Percentiles rank a stretch among this genome's conserved stretches.
Evolutionary conservation across 1,284 basidiomycete genomes (phyloP).

Genomic region (Flammula alnicola): DNA sequence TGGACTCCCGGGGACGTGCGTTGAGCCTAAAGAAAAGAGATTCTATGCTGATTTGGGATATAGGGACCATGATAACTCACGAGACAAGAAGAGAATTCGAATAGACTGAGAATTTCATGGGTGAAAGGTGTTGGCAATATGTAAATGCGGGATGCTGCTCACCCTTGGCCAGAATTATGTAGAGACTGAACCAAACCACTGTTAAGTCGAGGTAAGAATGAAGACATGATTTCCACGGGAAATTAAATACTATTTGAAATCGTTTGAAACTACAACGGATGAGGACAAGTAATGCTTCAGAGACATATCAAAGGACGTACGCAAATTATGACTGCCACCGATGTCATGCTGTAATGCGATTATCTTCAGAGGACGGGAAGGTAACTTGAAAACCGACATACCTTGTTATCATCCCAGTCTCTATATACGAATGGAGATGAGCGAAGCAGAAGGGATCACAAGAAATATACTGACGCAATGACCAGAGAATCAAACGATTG

Average conservation of each 20-base stretch:
- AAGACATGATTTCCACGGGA: neutral
- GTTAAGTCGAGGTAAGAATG: neutral
- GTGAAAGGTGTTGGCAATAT: no score
- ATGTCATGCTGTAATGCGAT: neutral
- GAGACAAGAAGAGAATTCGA: no score
- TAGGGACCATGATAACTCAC: no score
- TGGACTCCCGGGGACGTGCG: no score
- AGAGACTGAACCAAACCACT: neutral
- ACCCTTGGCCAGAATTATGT: neutral
- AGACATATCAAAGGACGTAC: neutral
- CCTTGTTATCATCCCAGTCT: neutral
- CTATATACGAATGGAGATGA: neutral
- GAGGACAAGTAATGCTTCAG: neutral
- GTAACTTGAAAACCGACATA: neutral
- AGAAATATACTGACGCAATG: neutral
- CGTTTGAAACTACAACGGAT: neutral
- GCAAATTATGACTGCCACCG: neutral
- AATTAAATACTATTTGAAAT: neutral
- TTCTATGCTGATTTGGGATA: no score
- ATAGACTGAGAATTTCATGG: no score
- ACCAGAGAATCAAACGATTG: neutral
- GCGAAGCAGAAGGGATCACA: neutral
- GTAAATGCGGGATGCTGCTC: neutral
- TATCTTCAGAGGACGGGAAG: neutral
- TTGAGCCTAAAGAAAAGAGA: no score